phyloP scores from a whole-genome alignment of 495 filamentous ascomycete species.

The Astrothelium macrocarpum region DNA sequence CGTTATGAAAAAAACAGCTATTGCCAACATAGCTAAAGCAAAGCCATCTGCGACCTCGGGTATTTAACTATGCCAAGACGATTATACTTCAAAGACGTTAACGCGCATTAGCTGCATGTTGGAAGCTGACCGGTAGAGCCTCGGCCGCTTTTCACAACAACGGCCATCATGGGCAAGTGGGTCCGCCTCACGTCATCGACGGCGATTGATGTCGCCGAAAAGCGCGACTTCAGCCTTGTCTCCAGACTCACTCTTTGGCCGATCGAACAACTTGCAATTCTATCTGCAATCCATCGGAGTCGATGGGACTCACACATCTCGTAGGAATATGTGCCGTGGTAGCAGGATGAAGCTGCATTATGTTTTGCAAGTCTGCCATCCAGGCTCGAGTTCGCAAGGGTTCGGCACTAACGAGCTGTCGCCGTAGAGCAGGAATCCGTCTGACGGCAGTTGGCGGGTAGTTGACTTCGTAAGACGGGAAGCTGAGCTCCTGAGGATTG shows the following conservation, averaged over 20 bases:
- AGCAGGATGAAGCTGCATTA: background rate
- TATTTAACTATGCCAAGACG: background rate
- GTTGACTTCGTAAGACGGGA: background rate
- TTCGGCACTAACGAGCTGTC: background rate
- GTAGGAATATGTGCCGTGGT: background rate
- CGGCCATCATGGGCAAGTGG: background rate
- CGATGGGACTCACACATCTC: background rate
- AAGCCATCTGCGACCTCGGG: background rate
- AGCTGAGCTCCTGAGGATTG: background rate
- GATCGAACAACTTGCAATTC: background rate
- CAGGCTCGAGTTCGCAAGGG: background rate
- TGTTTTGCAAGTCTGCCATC: background rate
- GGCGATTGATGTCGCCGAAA: background rate
- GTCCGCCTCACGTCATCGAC: background rate
- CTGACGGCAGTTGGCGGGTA: background rate
- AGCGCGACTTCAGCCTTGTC: background rate
- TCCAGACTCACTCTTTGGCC: background rate
- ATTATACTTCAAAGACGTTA: background rate
- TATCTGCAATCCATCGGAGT: too few species aligned
- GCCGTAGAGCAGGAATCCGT: background rate
- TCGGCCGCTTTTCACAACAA: background rate
- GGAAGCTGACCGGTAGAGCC: background rate
- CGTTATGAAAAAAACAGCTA: background rate
- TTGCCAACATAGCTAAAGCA: background rate
- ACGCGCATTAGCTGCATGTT: background rate